Conservation (phyloP, 805 yeast species). For the Spathaspora boniae region DNA sequence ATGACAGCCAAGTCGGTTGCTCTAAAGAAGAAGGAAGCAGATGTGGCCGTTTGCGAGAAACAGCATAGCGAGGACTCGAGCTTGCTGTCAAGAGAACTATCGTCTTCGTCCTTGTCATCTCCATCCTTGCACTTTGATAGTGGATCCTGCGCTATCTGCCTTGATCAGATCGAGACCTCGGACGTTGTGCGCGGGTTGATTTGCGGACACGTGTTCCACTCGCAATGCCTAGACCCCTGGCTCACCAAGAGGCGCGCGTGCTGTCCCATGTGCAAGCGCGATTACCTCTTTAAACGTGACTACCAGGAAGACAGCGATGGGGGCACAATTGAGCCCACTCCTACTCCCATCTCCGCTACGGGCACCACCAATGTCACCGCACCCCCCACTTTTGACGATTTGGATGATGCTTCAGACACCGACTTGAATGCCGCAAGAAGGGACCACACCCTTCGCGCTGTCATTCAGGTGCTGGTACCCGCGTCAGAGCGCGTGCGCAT, state of each 20-base stretch:
- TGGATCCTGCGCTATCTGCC: conserved; percentile 76
- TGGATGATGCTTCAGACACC: conserved; percentile 11
- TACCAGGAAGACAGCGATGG: conserved; percentile 6
- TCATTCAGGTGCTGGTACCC: conserved; percentile 40
- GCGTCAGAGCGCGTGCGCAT: conserved; percentile 40
- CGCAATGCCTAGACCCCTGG: conserved; percentile 82
- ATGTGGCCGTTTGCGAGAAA: too few relatives aligned
- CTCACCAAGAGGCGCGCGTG: conserved; percentile 68
- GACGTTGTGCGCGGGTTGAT: conserved; percentile 68
- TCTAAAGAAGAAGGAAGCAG: too few relatives aligned
- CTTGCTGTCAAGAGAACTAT: too few relatives aligned
- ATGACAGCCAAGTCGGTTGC: too few relatives aligned
- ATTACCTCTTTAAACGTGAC: conserved; percentile 34
- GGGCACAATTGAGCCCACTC: too few relatives aligned
- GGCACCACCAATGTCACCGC: too few relatives aligned
- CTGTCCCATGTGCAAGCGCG: conserved; percentile 81
- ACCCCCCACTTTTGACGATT: too few relatives aligned
- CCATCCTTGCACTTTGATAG: conserved; percentile 59
- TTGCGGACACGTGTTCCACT: conserved; percentile 83
- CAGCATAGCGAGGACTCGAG: too few relatives aligned
- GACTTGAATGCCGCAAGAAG: conserved; percentile 33
- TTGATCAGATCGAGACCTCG: conserved; percentile 59
- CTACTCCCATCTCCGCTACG: too few relatives aligned
- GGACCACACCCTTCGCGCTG: conserved; percentile 34
- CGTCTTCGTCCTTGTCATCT: too few relatives aligned